A percentile compares a stretch with the other conserved stretches of the same genome.
Evolutionary conservation across 2,329 filamentous ascomycete species (phyloP).

Genomic region (Neonectria ditissima): DNA sequence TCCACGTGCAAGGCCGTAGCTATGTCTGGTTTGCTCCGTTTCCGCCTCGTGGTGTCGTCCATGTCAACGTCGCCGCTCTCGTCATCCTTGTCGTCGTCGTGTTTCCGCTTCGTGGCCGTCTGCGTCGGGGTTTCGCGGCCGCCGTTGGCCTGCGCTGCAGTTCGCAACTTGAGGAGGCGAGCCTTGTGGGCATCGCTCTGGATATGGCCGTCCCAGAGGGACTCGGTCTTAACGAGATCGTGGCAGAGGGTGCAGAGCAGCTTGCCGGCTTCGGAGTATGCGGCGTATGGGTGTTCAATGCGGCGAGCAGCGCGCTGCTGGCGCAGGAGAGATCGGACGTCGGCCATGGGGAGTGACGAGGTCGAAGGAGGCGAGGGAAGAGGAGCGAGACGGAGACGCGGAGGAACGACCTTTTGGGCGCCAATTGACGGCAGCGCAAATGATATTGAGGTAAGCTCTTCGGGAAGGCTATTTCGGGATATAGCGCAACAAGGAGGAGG

Average conservation of each 20-base stretch:
- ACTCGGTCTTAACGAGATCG: slow-evolving; percentile 72
- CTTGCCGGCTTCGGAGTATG: slow-evolving; percentile 75
- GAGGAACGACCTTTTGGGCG: slow-evolving; percentile 5
- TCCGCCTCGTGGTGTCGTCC: slow-evolving; percentile 54
- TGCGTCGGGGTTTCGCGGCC: slow-evolving; percentile 28
- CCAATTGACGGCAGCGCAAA: slow-evolving; percentile 26
- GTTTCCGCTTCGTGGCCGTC: slow-evolving; percentile 50
- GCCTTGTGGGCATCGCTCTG: slow-evolving; percentile 58
- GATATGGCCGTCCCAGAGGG: slow-evolving; percentile 74
- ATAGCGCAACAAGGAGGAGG: slow-evolving; percentile 4
- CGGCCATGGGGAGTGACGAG: slow-evolving; percentile 69
- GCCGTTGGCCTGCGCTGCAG: slow-evolving; percentile 32
- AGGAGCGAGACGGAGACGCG: slow-evolving; percentile 16
- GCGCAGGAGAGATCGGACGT: slow-evolving; percentile 83
- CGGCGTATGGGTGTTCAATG: slow-evolving; percentile 76
- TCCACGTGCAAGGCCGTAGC: slow-evolving; percentile 21
- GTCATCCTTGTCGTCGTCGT: slow-evolving; percentile 46
- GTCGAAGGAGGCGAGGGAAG: slow-evolving; percentile 6
- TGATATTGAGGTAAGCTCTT: not conserved
- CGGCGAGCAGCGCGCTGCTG: slow-evolving; percentile 80
- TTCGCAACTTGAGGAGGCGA: slow-evolving; percentile 38
- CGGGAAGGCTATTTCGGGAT: not conserved
- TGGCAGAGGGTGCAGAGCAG: slow-evolving; percentile 76
- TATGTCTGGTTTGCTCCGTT: slow-evolving; percentile 59
- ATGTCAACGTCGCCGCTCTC: slow-evolving; percentile 50